These are phyloP conservation scores for Lichtheimia ornata DNA, from an alignment of 371 early-diverging fungal genomes.

Conservation along the genomic window DNA sequence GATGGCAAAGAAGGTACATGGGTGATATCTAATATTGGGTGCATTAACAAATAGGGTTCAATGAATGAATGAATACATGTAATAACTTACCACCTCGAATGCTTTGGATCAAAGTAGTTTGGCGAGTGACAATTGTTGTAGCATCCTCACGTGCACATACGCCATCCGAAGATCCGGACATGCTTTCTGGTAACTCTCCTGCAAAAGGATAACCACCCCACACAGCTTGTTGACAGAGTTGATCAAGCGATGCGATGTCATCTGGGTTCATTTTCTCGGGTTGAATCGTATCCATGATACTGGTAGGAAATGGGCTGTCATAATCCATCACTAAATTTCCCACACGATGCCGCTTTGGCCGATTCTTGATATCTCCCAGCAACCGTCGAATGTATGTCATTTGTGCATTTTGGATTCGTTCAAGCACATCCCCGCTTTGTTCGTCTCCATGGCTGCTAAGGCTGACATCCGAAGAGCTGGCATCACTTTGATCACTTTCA, in stretches of 20 bases:
- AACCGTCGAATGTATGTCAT: conserved; percentile 34
- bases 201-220: conserved; percentile 59
- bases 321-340: conserved; percentile 11
- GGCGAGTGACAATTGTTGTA: conserved; percentile 47
- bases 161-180: conserved; percentile 4
- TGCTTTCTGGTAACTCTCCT: conserved; percentile 22
- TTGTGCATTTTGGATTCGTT: conserved; percentile 29
- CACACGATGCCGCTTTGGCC: conserved; percentile 12
- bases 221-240: conserved; percentile 51
- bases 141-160: conserved; percentile 31
- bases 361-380: conserved; percentile 12
- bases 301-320: conserved; percentile 16
- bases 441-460: conserved; percentile 6
- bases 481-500: background rate
- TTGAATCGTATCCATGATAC: conserved; percentile 7
- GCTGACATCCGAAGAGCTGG: conserved; percentile 7
- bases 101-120: conserved; percentile 44
- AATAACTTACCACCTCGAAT: conserved; percentile 44
- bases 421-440: conserved; percentile 9
- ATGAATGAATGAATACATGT: conserved; percentile 7
- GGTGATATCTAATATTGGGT: conserved; percentile 6
- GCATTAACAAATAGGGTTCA: conserved; percentile 1
- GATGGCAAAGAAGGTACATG: conserved; percentile 17
- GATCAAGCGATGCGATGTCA: conserved; percentile 26
- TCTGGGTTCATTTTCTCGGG: conserved; percentile 15